phyloP scores from a whole-genome alignment of 2,329 filamentous ascomycete genomes.

The Rosellinia necatrix region DNA sequence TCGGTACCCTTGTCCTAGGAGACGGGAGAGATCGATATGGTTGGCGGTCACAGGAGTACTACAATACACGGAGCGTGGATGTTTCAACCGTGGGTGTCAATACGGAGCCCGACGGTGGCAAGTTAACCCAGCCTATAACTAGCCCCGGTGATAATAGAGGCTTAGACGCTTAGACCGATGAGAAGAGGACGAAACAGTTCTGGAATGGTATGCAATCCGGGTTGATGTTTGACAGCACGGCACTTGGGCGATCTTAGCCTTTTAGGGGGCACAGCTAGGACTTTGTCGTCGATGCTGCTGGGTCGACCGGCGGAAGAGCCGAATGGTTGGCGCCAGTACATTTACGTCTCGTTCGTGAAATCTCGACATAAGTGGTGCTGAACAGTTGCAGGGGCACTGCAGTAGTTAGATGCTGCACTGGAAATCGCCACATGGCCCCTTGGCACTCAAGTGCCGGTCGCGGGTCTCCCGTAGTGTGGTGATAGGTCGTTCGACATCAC shows the following conservation, averaged over 20 bases:
- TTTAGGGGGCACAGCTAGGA: background rate
- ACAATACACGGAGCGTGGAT: background rate
- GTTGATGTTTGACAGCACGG: background rate
- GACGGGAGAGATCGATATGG: background rate
- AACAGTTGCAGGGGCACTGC: no score
- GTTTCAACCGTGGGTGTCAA: background rate
- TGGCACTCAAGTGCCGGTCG: background rate
- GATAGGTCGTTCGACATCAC: background rate
- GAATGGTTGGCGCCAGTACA: background rate
- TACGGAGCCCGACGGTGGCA: background rate
- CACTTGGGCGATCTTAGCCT: slow-evolving; percentile 14
- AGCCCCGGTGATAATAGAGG: no score
- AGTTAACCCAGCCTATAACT: no score
- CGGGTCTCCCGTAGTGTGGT: background rate
- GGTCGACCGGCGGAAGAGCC: background rate
- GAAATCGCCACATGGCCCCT: background rate
- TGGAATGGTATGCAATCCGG: no score
- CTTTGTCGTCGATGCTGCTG: background rate
- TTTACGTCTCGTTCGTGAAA: background rate
- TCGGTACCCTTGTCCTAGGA: background rate
- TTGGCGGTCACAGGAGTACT: background rate
- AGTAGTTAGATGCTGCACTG: slow-evolving; percentile 2
- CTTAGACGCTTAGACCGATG: no score
- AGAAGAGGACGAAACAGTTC: no score
- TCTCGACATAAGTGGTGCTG: background rate